Base-by-base conservation (phyloP, 2,329 filamentous ascomycete genomes). In the Trichophyton rubrum region DNA sequence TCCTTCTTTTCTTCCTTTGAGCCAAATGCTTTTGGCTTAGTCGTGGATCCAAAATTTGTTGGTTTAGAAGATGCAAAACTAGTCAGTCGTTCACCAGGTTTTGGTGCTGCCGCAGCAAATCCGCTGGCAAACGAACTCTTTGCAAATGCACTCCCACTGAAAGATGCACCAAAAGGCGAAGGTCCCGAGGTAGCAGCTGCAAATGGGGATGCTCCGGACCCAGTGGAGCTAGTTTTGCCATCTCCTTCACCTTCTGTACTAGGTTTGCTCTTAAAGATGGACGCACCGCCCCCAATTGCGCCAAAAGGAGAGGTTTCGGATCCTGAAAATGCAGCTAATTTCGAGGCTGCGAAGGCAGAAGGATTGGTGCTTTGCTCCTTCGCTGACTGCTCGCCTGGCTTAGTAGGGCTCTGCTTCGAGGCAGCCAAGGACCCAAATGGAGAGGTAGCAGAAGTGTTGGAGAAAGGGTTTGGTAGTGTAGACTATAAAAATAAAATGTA, bases 51-150 rank as follows among this genome's bases (percentile, higher is more conserved):
- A 24, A 59, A 47, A 15, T 75, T 66, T 40, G 75, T 74, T 58
- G 80, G 82, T 20, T 73, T 72, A 22, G 84, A 80, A 53, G 85
- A 84, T 47, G 85, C 89, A 73, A 95, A 96, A 66, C 81, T 87
- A 1, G 81, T 80, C 8, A 90, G 73, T 63, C 77, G 76, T 58
- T 75, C 71, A 17, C 71, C 73, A 58, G 74, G 69, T 57, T 72
- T 72, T 55, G 72, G 73, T 55, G 78, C 76, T 64, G 72, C 68
- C 2, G 73, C 68, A 49, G 77, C 76, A 68, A 88, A 88, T 5
- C 70, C 72, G 58, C 71, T 71, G 40, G 74, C 70, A 62, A 75
- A 73, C 2, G 69, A 70, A 24, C 71, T 68, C 61, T 73, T 71
- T 0, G 70, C 70, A 59, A 71, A 72, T 4, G 72, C 72, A 47